Base-by-base conservation (phyloP, 306 rosid species). In the Oemleria cerasiformis region DNA sequence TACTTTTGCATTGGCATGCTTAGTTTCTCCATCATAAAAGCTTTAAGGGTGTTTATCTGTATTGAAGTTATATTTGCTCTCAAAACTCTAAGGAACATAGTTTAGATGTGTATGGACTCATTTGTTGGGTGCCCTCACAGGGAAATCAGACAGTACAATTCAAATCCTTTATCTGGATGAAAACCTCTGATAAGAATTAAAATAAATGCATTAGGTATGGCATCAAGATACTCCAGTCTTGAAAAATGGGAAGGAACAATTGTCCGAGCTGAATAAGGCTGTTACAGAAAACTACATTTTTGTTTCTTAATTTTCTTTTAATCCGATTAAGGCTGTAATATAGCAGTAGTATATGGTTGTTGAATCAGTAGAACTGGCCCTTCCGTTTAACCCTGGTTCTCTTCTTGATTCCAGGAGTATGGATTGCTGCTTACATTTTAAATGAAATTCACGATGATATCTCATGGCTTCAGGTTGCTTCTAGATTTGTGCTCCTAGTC, bases 371-470 rank as follows among this genome's bases (percentile, higher is more conserved):
- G 2, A 10, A 55, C 48, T 54, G 47, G 36, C 56, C 75, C 63
- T 61, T 69, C 34, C 60, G 71, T 57, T 73, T 75, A 44, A 44
- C 56, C 36, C 36, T 21, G 62, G 75, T 77, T 49, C 63, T 78
- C 47, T 71, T 84, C 67, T 14, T 76, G 75, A 67, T 84, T 86
- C 74, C 86, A 95, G 99, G 77, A 79, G 83, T 85, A 55, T 91
- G 99, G 98, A 75, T 84, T 80, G 79, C 86, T 70, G 90, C 97
- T 71, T 91, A 89, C 72, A 58, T 86, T 71, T 78, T 88, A 62
- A 89, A 91, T 78, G 97, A 95, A 86, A 88, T 78, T 81, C 91
- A 86, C 75, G 99, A 95, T 40, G 84, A 89, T 47, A 78, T 89
- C 84, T 80, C 89, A 69, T 88, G 92, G 90, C 92, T 91, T 81